Evolutionary conservation across 768 basidiomycete genomes (phyloP).

Genomic region (Collybiopsis confluens): DNA sequence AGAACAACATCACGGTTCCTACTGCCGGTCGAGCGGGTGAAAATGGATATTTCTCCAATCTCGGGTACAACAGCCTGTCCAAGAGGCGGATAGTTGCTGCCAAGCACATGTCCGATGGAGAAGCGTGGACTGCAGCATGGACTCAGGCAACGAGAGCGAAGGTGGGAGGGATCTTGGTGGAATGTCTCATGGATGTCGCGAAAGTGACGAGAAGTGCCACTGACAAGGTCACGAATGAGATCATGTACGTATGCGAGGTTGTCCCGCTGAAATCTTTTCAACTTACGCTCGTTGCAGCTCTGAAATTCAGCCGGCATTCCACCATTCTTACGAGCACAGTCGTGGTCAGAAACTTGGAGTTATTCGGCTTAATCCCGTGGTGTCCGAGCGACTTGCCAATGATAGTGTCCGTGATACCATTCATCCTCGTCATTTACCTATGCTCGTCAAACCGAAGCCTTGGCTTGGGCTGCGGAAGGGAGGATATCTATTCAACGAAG

Average conservation of each 20-base stretch:
- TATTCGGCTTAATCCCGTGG: slow-evolving; percentile 78
- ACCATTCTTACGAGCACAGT: slow-evolving; percentile 88
- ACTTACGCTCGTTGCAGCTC: slow-evolving; percentile 34
- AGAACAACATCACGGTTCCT: slow-evolving; percentile 52
- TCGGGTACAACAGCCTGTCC: slow-evolving; percentile 58
- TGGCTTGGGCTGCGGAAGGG: slow-evolving; percentile 79
- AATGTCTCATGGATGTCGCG: slow-evolving; percentile 81
- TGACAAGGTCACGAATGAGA: slow-evolving; percentile 56
- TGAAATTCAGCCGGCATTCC: slow-evolving; percentile 87
- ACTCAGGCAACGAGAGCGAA: slow-evolving; percentile 70
- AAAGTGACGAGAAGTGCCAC: slow-evolving; percentile 59
- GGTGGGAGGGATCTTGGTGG: slow-evolving; percentile 79
- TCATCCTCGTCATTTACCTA: slow-evolving; percentile 92
- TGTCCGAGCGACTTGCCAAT: slow-evolving; percentile 71
- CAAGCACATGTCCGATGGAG: slow-evolving; percentile 58
- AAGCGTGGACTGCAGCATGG: slow-evolving; percentile 81
- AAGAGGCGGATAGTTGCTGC: slow-evolving; percentile 64
- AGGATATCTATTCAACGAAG: slow-evolving; percentile 76
- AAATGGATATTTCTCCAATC: slow-evolving; percentile 47
- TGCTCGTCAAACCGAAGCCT: slow-evolving; percentile 87
- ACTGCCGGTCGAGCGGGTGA: slow-evolving; percentile 21
- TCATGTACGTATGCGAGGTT: slow-evolving; percentile 45
- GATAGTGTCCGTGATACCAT: slow-evolving; percentile 68
- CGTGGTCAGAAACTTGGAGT: slow-evolving; percentile 94
- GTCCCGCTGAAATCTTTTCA: neutral